Evolutionary conservation across 768 basidiomycete genomes (phyloP).

Genomic region (Lactifluus piperatus): DNA sequence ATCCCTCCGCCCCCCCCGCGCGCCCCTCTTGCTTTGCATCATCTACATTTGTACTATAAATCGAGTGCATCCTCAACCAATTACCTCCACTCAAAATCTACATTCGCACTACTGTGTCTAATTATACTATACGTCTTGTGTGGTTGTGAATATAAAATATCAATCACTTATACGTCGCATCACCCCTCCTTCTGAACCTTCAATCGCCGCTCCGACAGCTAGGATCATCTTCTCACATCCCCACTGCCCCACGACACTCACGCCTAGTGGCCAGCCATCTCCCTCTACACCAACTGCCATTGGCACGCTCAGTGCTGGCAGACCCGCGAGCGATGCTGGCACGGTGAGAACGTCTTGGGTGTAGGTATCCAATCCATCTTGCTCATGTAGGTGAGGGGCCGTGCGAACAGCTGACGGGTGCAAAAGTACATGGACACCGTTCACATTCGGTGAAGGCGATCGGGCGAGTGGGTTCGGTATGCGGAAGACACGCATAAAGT

Average conservation of each 20-base stretch:
- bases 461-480: conserved; percentile 42
- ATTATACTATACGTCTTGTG: conserved; percentile 2
- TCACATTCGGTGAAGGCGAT: background rate
- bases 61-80: background rate
- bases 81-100: conserved; percentile 8
- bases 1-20: too few relatives aligned
- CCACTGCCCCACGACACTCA: conserved; percentile 85
- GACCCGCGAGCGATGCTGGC: conserved; percentile 82
- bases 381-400: conserved; percentile 50
- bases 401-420: conserved; percentile 85
- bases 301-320: conserved; percentile 78
- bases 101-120: background rate
- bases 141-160: background rate
- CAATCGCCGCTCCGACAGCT: conserved; percentile 42
- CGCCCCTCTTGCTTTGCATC: too few relatives aligned
- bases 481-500: conserved; percentile 66
- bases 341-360: conserved; percentile 90
- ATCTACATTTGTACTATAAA: conserved; percentile 6
- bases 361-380: conserved; percentile 45
- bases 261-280: conserved; percentile 75
- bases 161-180: too few relatives aligned
- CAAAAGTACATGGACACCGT: conserved; percentile 67
- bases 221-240: conserved; percentile 60
- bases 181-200: conserved; percentile 20
- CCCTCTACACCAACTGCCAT: conserved; percentile 27